Evolutionary conservation across 495 filamentous ascomycete species (phyloP).

Genomic region (Podospora didyma): DNA sequence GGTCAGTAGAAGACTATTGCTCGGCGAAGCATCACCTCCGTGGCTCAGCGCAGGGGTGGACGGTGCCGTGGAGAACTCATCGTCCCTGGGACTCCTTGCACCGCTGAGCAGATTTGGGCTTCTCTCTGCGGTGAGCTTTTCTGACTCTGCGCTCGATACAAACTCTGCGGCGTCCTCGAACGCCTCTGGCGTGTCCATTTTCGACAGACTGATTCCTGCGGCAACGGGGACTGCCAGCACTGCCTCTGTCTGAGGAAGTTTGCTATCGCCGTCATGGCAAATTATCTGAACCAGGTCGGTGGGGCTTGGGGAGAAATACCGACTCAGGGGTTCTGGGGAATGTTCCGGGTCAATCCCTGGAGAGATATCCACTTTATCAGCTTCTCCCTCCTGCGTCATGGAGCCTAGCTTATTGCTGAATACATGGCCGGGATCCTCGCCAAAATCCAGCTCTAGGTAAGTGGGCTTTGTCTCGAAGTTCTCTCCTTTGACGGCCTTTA

Average conservation of each 20-base stretch:
- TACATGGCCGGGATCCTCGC: background rate
- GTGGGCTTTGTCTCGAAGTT: background rate
- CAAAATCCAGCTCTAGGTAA: background rate
- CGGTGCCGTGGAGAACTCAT: slow-evolving; percentile 31
- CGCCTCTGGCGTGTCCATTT: slow-evolving; percentile 22
- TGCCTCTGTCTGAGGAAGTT: background rate
- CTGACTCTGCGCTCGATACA: background rate
- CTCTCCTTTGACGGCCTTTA: background rate
- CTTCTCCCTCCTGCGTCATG: slow-evolving; percentile 4
- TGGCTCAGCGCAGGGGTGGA: slow-evolving; percentile 35
- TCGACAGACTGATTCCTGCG: background rate
- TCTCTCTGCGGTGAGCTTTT: background rate
- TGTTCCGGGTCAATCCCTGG: slow-evolving; percentile 5
- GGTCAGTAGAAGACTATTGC: slow-evolving; percentile 29
- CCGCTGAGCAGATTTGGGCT: slow-evolving; percentile 5
- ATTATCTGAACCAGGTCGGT: background rate
- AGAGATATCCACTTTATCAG: background rate
- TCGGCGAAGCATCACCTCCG: slow-evolving; percentile 32
- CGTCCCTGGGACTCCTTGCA: slow-evolving; percentile 7
- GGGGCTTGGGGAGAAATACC: background rate
- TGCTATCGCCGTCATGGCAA: background rate
- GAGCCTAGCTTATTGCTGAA: background rate
- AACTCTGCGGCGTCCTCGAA: slow-evolving; percentile 21
- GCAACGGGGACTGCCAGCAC: background rate
- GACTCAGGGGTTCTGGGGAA: background rate